A percentile compares a stretch with the other conserved stretches of the same genome.
Evolutionary conservation across 1,284 basidiomycete genomes (phyloP).

Genomic region (Trichosporon faecale): DNA sequence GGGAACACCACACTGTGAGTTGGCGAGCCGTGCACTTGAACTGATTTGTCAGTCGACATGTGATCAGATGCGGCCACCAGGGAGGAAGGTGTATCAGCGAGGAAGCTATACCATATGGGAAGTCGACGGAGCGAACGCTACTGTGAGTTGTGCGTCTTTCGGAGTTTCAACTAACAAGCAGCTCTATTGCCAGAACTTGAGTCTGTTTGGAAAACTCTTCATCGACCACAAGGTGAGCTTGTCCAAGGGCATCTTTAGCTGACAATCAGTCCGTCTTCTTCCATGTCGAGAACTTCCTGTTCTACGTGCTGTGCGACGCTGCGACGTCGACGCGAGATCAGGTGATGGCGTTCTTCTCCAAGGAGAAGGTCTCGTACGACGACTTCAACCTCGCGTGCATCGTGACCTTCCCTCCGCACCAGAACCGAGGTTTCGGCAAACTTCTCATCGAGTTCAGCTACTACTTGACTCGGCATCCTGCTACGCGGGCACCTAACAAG

Average conservation of each 20-base stretch:
- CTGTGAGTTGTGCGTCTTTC: conserved; percentile 57
- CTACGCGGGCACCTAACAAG: conserved; percentile 54
- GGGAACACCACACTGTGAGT: conserved; percentile 71
- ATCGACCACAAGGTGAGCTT: conserved; percentile 78
- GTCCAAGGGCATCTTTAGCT: conserved; percentile 8
- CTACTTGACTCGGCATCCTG: conserved; percentile 68
- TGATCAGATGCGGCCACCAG: conserved; percentile 72
- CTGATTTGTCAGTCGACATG: conserved; percentile 63
- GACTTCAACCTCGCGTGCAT: conserved; percentile 98
- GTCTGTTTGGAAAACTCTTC: conserved; percentile 96
- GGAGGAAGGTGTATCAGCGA: conserved; percentile 82
- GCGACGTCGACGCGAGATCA: conserved; percentile 69
- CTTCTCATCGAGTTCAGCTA: conserved; percentile 99
- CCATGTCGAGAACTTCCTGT: conserved; percentile 68
- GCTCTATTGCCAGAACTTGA: conserved; percentile 94
- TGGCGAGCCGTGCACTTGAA: neutral
- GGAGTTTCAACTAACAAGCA: conserved; percentile 42
- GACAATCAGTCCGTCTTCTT: conserved; percentile 75
- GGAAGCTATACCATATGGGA: conserved; percentile 93
- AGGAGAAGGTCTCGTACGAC: conserved; percentile 95
- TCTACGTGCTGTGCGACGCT: conserved; percentile 89
- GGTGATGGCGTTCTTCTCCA: conserved; percentile 92
- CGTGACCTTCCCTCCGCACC: conserved; percentile 89
- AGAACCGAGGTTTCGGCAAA: conserved; percentile 85
- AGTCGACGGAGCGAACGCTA: conserved; percentile 81